Evolutionary conservation across 257 asterid species (phyloP).

Genomic region (Solanum chiquidenum): DNA sequence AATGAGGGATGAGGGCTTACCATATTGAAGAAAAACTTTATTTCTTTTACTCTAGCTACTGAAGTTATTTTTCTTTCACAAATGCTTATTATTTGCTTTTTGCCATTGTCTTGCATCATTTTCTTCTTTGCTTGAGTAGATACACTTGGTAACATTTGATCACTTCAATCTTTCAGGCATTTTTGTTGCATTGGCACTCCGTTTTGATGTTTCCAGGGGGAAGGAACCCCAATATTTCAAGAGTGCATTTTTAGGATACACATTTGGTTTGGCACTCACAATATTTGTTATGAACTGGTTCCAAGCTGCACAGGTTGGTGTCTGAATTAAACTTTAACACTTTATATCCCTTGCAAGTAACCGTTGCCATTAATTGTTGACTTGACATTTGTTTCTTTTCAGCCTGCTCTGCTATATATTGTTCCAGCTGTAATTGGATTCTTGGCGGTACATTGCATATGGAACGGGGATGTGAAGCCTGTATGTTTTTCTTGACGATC

Average conservation of each 20-base stretch:
- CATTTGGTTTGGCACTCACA: slow-evolving; percentile 59
- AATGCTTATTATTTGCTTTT: too few species aligned
- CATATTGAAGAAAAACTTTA: too few species aligned
- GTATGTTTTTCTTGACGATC: slow-evolving; percentile 28
- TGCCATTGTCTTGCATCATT: too few species aligned
- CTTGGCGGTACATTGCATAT: slow-evolving; percentile 76
- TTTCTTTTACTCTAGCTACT: too few species aligned
- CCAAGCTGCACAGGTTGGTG: slow-evolving; percentile 90
- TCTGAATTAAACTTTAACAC: background rate
- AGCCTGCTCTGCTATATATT: slow-evolving; percentile 92
- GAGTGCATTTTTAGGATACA: slow-evolving; percentile 85
- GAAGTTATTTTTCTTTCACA: too few species aligned
- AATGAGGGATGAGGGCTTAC: background rate
- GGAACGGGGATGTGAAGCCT: slow-evolving; percentile 86
- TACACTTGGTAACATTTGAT: background rate
- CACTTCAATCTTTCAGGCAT: slow-evolving; percentile 48
- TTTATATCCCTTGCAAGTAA: background rate
- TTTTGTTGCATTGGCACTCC: slow-evolving; percentile 89
- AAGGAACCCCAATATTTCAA: slow-evolving; percentile 65
- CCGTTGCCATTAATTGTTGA: background rate
- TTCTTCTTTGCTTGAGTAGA: background rate
- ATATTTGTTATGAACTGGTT: slow-evolving; percentile 96
- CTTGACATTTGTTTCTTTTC: slow-evolving; percentile 11
- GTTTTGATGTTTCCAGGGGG: slow-evolving; percentile 92
- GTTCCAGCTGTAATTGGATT: slow-evolving; percentile 95